These are phyloP conservation scores for Epichloe gansuensis DNA, from an alignment of 2,329 filamentous ascomycete genomes.

Conservation along the genomic window DNA sequence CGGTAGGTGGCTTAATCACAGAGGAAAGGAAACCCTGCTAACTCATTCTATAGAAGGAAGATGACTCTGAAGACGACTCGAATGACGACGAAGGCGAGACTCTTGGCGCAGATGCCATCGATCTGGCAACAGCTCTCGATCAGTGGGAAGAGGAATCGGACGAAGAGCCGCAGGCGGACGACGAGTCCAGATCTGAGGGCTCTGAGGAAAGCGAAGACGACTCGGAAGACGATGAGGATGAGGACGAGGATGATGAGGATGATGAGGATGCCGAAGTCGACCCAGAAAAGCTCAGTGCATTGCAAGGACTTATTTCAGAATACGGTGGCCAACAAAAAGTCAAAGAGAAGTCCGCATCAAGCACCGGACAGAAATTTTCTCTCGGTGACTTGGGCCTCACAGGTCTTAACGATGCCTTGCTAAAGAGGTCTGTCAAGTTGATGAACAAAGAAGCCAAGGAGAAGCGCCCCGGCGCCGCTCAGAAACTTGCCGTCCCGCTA, in stretches of 20 bases:
- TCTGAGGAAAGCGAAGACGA: constrained; percentile 29
- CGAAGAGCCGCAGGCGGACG: constrained; percentile 33
- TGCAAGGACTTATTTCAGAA: constrained; percentile 56
- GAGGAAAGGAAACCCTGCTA: not conserved
- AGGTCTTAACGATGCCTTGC: constrained; percentile 57
- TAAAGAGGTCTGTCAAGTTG: constrained; percentile 69
- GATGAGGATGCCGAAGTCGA: constrained; percentile 37
- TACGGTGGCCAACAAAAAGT: constrained; percentile 54
- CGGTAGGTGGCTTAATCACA: constrained; percentile 8
- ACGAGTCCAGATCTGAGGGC: constrained; percentile 28
- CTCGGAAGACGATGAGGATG: constrained; percentile 33
- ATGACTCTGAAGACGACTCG: constrained; percentile 38
- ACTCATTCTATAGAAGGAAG: not conserved
- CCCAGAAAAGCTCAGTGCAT: constrained; percentile 47
- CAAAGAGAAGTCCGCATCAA: constrained; percentile 26
- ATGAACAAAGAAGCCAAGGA: constrained; percentile 50
- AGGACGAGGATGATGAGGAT: constrained; percentile 30
- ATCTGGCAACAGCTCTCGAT: constrained; percentile 43
- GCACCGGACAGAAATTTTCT: constrained; percentile 52
- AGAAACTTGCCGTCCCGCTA: constrained; percentile 72
- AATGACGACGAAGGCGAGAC: constrained; percentile 46
- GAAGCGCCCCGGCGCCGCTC: constrained; percentile 29
- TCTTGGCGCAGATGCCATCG: constrained; percentile 46
- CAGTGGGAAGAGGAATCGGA: constrained; percentile 38
- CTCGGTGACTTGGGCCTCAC: constrained; percentile 62